These are phyloP conservation scores for Lipomyces starkeyi DNA, from an alignment of 805 yeast species.

Conservation along the genomic window DNA sequence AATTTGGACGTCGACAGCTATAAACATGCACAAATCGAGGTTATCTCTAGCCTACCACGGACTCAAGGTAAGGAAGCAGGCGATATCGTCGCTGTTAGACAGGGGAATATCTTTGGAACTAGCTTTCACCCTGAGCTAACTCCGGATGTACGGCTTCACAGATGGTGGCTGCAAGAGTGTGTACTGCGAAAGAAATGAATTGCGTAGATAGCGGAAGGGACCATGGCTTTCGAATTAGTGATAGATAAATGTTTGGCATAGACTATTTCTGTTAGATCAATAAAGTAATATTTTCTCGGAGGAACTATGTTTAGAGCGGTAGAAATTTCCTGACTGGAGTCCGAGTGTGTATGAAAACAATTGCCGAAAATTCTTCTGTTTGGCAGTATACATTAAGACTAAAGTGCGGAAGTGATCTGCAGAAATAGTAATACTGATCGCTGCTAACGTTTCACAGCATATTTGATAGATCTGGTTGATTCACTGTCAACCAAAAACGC, in stretches of 20 bases:
- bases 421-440: neutral
- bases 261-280: too few species aligned
- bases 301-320: too few species aligned
- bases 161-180: conserved; percentile 70
- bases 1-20: conserved; percentile 27
- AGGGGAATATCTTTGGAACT: conserved; percentile 70
- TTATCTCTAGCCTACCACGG: conserved; percentile 39
- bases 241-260: neutral
- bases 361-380: neutral
- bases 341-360: neutral
- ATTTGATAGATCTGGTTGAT: neutral
- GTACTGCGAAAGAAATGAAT: conserved; percentile 45
- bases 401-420: neutral
- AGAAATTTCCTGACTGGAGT: neutral
- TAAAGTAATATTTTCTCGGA: too few species aligned
- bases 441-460: too few species aligned
- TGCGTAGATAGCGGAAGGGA: neutral
- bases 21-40: conserved; percentile 37
- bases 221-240: neutral
- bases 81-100: conserved; percentile 72
- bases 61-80: conserved; percentile 33
- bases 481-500: neutral
- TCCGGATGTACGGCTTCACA: conserved; percentile 64
- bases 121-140: conserved; percentile 82
- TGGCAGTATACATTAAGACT: neutral